Evolutionary conservation across 2,329 filamentous ascomycete genomes (phyloP).

Genomic region (Talaromyces sp.): DNA sequence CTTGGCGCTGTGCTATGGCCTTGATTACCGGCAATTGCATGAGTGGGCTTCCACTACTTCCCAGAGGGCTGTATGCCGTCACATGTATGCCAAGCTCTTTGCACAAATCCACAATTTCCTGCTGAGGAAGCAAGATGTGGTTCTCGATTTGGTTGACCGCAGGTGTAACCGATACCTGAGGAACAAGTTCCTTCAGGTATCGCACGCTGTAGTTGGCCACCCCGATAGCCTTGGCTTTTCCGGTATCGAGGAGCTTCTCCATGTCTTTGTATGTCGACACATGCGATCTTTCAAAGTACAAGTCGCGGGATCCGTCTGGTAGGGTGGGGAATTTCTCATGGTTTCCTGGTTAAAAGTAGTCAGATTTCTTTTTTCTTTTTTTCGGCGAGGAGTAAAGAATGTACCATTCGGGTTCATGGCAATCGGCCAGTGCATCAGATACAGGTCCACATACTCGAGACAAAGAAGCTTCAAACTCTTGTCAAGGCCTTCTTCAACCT

Average conservation of each 20-base stretch:
- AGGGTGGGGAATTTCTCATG: conserved; percentile 58
- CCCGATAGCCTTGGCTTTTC: conserved; percentile 55
- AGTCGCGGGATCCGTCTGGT: conserved; percentile 43
- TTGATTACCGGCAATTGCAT: not conserved
- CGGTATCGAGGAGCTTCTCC: conserved; percentile 53
- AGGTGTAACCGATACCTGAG: conserved; percentile 58
- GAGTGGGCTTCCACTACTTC: not conserved
- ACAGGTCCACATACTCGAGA: conserved; percentile 77
- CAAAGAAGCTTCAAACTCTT: conserved; percentile 69
- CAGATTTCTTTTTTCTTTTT: too few relatives aligned
- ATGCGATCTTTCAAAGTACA: conserved; percentile 29
- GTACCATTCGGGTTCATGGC: conserved; percentile 70
- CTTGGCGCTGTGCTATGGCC: not conserved
- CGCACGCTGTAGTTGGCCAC: conserved; percentile 55
- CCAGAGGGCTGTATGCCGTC: conserved; percentile 43
- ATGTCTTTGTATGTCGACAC: conserved; percentile 71
- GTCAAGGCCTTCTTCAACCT: conserved; percentile 66
- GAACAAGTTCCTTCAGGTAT: conserved; percentile 52
- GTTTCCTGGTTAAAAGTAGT: not conserved
- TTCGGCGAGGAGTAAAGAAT: not conserved
- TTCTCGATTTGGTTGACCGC: conserved; percentile 78
- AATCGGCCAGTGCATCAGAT: conserved; percentile 78
- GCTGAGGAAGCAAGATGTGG: conserved; percentile 64
- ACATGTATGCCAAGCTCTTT: conserved; percentile 46
- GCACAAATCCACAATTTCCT: conserved; percentile 39